These are phyloP conservation scores for Sporothrix euskadiensis DNA, from an alignment of 2,329 filamentous ascomycete species.

Conservation along the genomic window DNA sequence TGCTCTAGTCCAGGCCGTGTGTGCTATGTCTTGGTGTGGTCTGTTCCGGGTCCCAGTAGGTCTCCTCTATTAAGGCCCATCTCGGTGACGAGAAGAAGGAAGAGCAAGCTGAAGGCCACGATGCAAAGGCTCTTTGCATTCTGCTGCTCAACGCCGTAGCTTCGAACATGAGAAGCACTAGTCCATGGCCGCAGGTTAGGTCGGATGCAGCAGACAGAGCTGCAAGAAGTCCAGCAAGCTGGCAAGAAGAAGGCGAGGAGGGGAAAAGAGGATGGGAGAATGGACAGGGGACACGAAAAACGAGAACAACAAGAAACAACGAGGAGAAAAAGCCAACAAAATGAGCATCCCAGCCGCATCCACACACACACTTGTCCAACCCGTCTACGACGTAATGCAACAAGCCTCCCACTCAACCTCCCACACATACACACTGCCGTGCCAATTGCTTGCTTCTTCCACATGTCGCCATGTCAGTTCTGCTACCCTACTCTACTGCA, in stretches of 20 bases:
- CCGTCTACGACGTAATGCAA: background rate
- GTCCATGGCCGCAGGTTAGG: background rate
- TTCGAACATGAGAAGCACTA: background rate
- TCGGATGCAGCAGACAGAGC: background rate
- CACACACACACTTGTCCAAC: background rate
- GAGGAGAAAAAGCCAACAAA: background rate
- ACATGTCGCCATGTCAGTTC: background rate
- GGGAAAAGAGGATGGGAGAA: background rate
- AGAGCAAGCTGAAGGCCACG: background rate
- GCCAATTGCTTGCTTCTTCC: background rate
- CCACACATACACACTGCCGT: background rate
- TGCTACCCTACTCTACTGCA: background rate
- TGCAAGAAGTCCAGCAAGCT: background rate
- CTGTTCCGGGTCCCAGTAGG: background rate
- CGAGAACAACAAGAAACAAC: background rate
- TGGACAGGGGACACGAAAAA: background rate
- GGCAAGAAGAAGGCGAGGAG: background rate
- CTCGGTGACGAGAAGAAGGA: background rate
- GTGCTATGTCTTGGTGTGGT: background rate
- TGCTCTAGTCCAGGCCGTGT: background rate
- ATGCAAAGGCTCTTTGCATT: background rate
- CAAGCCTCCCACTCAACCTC: background rate
- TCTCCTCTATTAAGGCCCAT: background rate
- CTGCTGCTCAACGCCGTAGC: background rate
- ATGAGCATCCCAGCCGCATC: conserved; percentile 7